A percentile compares a stretch with the other conserved stretches of the same genome.
These are phyloP conservation scores for Verticillium isaacii DNA, from an alignment of 2,329 filamentous ascomycete genomes.

Conservation along the genomic window DNA sequence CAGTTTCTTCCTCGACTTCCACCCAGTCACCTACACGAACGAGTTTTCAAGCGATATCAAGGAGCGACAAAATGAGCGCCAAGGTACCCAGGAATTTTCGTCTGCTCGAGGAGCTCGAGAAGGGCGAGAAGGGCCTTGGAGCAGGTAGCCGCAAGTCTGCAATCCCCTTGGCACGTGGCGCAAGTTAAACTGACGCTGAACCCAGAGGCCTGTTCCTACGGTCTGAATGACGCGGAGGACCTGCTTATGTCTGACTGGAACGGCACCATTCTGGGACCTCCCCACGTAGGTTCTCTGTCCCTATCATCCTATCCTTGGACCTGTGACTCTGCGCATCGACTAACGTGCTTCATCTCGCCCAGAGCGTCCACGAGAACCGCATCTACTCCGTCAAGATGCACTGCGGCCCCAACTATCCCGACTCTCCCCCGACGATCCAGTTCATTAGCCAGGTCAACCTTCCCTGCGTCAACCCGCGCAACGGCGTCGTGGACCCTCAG, in stretches of 20 bases:
- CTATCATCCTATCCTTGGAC: background rate
- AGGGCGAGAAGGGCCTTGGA: slow-evolving; percentile 95
- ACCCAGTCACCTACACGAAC: background rate
- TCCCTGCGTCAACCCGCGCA: slow-evolving; percentile 80
- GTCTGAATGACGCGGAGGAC: slow-evolving; percentile 89
- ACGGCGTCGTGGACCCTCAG: slow-evolving; percentile 78
- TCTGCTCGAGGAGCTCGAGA: slow-evolving; percentile 94
- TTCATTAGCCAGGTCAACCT: slow-evolving; percentile 95
- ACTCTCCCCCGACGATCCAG: slow-evolving; percentile 80
- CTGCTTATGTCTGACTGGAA: slow-evolving; percentile 98
- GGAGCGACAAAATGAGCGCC: slow-evolving; percentile 26
- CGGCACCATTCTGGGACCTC: slow-evolving; percentile 92
- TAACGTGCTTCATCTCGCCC: slow-evolving; percentile 6
- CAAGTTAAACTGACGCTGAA: background rate
- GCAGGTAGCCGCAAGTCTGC: slow-evolving; percentile 55
- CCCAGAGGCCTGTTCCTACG: slow-evolving; percentile 95
- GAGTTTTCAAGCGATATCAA: background rate
- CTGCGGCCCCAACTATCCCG: slow-evolving; percentile 86
- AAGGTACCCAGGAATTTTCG: slow-evolving; percentile 93
- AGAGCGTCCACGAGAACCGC: slow-evolving; percentile 96
- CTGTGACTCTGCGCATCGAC: slow-evolving; percentile 3
- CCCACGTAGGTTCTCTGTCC: slow-evolving; percentile 64
- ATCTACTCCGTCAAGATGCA: slow-evolving; percentile 98
- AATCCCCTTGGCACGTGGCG: background rate
- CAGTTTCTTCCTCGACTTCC: slow-evolving; percentile 1